phyloP scores from a whole-genome alignment of 2,329 filamentous ascomycete species.

The Arachnomyces sp. region DNA sequence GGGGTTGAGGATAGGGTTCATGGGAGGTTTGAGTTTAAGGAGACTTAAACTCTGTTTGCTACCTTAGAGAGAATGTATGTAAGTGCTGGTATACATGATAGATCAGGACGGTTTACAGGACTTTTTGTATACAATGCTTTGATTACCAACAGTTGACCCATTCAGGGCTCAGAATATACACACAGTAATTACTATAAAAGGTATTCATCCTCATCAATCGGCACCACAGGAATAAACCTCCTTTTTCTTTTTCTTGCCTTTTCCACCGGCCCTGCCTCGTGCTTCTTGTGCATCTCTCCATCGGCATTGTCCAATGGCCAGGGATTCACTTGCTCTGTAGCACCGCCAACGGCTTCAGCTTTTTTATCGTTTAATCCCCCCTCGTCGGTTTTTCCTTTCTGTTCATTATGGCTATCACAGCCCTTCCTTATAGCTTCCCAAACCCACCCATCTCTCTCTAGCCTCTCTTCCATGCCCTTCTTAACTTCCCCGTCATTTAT shows the following conservation, averaged over 20 bases:
- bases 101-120: too few species aligned
- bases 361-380: too few species aligned
- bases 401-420: too few species aligned
- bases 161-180: too few species aligned
- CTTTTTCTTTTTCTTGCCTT: not conserved
- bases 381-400: too few species aligned
- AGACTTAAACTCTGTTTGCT: conserved; percentile 48
- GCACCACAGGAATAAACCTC: conserved; percentile 21
- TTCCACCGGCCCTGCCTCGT: not conserved
- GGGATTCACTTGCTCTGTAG: too few species aligned
- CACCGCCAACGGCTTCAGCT: too few species aligned
- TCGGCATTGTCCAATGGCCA: conserved; percentile 10
- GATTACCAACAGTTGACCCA: conserved; percentile 1
- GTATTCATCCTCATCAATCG: conserved; percentile 22
- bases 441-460: conserved; percentile 20
- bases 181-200: too few species aligned
- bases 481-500: conserved; percentile 16
- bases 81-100: not conserved
- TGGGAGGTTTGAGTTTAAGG: conserved; percentile 67
- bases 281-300: not conserved
- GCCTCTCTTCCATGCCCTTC: conserved; percentile 13
- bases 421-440: conserved; percentile 21
- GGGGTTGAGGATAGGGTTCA: conserved; percentile 65
- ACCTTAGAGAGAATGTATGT: not conserved
- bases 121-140: conserved; percentile 1